A percentile compares a stretch with the other conserved stretches of the same genome.
These are phyloP conservation scores for Oryza nivara DNA, from an alignment of 176 grass and related monocot genomes.

Conservation along the genomic window DNA sequence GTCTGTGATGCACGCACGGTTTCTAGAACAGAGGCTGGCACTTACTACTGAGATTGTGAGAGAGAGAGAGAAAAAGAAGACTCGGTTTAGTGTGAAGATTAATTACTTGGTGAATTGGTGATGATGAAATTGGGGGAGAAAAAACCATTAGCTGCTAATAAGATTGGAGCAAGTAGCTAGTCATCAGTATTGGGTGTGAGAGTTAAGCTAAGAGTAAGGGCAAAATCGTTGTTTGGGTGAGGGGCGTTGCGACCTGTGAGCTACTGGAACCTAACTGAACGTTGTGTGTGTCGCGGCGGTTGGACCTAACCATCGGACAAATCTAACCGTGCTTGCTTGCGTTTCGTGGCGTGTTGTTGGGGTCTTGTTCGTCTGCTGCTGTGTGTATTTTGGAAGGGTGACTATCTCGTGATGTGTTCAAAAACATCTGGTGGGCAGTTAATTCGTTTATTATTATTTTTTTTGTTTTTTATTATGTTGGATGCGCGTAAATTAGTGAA, in stretches of 20 bases:
- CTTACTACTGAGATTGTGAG: not conserved
- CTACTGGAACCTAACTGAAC: constrained; percentile 51
- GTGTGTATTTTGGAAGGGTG: not conserved
- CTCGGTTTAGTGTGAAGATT: not conserved
- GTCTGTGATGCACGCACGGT: not conserved
- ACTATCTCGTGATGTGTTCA: not conserved
- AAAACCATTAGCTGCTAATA: not conserved
- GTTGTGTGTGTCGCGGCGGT: constrained; percentile 30
- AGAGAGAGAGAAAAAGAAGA: not conserved
- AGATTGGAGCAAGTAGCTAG: not conserved
- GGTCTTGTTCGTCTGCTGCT: not conserved
- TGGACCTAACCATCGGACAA: constrained; percentile 40
- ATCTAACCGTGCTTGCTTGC: constrained; percentile 1
- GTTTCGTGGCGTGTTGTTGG: constrained; percentile 27
- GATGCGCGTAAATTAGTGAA: not conserved
- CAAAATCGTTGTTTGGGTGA: constrained; percentile 34
- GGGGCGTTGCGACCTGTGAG: constrained; percentile 45
- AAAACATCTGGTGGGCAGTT: not conserved
- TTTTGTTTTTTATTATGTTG: not conserved
- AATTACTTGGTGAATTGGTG: constrained; percentile 4
- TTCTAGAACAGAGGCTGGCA: constrained; percentile 12
- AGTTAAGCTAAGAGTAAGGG: not conserved
- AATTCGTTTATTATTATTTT: not conserved
- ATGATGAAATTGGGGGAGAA: not conserved
- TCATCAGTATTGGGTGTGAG: not conserved